Evolutionary conservation across 306 rosid genomes (phyloP).

Genomic region (Spatholobus suberectus): DNA sequence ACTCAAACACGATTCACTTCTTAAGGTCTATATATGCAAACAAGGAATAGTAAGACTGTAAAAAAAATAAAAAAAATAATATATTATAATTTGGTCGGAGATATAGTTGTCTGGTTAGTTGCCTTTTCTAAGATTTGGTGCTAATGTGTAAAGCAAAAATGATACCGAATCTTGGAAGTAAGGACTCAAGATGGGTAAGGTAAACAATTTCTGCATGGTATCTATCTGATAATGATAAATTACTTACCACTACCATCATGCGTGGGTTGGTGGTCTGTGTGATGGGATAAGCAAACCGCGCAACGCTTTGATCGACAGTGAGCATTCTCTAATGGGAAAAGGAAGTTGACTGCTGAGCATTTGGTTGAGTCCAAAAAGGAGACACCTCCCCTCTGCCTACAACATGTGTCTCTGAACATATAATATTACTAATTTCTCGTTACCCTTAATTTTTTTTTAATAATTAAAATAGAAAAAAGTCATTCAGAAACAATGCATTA

Average conservation of each 20-base stretch:
- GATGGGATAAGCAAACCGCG: background rate
- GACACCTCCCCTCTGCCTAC: background rate
- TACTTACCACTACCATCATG: background rate
- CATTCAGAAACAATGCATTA: too few species aligned
- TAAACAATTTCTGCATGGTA: slow-evolving; percentile 28
- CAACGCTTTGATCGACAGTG: background rate
- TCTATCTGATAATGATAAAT: background rate
- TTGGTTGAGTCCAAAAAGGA: background rate
- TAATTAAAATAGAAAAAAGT: too few species aligned
- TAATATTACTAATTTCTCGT: too few species aligned
- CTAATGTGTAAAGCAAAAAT: background rate
- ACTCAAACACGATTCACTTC: background rate
- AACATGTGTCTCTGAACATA: too few species aligned
- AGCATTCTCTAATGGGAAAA: slow-evolving; percentile 12
- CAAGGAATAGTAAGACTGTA: too few species aligned
- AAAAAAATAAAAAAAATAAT: too few species aligned
- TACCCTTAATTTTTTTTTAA: too few species aligned
- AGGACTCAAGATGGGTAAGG: background rate
- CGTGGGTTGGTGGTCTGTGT: background rate
- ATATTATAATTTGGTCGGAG: slow-evolving; percentile 13
- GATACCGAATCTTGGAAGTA: background rate
- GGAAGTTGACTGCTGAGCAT: too few species aligned
- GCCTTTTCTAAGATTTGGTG: slow-evolving; percentile 27
- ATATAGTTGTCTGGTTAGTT: slow-evolving; percentile 10
- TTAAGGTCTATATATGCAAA: background rate